Conservation (phyloP, 257 asterid species). For the Forsythia suspensa region DNA sequence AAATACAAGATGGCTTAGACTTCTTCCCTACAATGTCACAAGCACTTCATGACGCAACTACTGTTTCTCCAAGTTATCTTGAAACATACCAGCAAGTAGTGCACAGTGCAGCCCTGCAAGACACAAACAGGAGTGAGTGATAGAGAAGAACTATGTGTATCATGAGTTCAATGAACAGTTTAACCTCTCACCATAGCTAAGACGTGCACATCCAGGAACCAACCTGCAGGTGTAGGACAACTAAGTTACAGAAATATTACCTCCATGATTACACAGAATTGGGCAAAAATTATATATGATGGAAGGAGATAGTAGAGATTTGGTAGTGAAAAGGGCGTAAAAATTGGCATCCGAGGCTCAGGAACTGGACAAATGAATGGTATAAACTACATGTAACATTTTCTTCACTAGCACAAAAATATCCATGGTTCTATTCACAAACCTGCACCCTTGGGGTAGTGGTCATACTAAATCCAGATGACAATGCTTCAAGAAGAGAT, state of each 20-base stretch:
- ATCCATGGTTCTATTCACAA: not conserved
- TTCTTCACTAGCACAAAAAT: not conserved
- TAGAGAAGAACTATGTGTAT: slow-evolving; percentile 1
- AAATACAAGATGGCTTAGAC: not conserved
- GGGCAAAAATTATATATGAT: not conserved
- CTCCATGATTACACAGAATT: not conserved
- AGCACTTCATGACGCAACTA: not conserved
- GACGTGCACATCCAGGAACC: slow-evolving; percentile 84
- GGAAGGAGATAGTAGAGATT: not conserved
- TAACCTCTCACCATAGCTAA: slow-evolving; percentile 78
- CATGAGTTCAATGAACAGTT: slow-evolving; percentile 18
- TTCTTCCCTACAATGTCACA: not conserved
- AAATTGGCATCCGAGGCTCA: not conserved
- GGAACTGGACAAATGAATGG: not conserved
- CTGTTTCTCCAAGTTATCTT: not conserved
- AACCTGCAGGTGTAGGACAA: slow-evolving; percentile 52
- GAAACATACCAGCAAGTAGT: slow-evolving; percentile 75
- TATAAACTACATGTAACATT: slow-evolving; percentile 4
- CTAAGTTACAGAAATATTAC: slow-evolving; percentile 17
- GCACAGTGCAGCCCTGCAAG: slow-evolving; percentile 95
- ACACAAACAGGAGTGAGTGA: slow-evolving; percentile 22
- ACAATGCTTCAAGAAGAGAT: not conserved
- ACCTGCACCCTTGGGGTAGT: not conserved
- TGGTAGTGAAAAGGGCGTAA: not conserved
- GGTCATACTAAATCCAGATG: not conserved